A percentile compares a stretch with the other conserved stretches of the same genome.
These are phyloP conservation scores for Blastocystis sp. DNA, from an alignment of 352 stramenopile species.

Conservation along the genomic window DNA sequence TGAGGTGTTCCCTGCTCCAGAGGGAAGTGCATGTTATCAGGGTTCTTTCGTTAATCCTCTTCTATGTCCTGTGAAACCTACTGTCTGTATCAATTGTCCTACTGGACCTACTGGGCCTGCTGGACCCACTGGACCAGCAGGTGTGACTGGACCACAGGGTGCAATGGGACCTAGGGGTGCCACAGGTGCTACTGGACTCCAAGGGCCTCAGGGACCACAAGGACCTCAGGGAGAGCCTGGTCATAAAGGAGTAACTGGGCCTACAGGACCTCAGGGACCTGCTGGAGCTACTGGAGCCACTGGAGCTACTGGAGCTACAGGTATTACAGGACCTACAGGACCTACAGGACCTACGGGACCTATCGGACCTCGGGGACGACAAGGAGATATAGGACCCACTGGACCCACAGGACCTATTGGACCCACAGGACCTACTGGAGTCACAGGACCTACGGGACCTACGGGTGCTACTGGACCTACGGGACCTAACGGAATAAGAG, in stretches of 20 bases:
- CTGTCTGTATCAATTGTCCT: not conserved
- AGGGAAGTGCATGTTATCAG: slow-evolving; percentile 30
- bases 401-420: not conserved
- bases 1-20: not conserved
- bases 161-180: not conserved
- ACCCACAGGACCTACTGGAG: not conserved
- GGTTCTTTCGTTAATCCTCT: not conserved
- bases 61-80: not conserved
- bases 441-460: slow-evolving; percentile 21
- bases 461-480: not conserved
- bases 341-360: not conserved
- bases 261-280: not conserved
- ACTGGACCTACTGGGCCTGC: slow-evolving; percentile 6
- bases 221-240: slow-evolving; percentile 14
- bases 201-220: not conserved
- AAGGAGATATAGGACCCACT: not conserved
- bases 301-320: not conserved
- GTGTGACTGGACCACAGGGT: not conserved
- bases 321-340: not conserved
- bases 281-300: not conserved
- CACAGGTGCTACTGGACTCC: not conserved
- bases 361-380: not conserved
- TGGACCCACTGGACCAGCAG: slow-evolving; percentile 15
- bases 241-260: not conserved
- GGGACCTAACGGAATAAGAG: not conserved